Evolutionary conservation across 202 grass and related monocot genomes (phyloP), one percentile per base, ranked within the genome.

Genomic region (Zizania palustris): DNA sequence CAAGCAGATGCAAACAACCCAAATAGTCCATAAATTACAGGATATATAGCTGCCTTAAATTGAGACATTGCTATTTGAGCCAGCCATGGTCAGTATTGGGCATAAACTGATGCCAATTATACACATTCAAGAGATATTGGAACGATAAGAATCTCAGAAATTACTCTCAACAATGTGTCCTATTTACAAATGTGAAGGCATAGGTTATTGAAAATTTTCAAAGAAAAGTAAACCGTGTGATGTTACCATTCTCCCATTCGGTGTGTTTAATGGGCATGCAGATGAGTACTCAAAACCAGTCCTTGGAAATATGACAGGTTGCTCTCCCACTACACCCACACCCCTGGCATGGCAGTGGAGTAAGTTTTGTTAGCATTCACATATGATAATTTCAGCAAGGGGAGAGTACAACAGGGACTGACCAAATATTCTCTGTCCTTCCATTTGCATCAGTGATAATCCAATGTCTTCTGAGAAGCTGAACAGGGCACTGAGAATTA

Each of bases 391-490:
- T 36, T 50, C n/a, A 60, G 45, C 44, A 72, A 20, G 78, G 33
- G 7, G 28, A 36, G 2, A 42, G 18, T 63, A 65, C 1, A 5
- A 71, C 46, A 82, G 73, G 68, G 14, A 90, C 87, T 77, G 60
- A 88, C 91, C 89, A 94, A 72, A 98, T 58, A 56, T 94, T 91
- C 78, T 94, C 95, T 1, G 89, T 85, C 74, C 83, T 82, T 38
- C 95, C 95, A 83, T 88, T 79, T 41, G 87, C 89, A 80, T 94
- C 89, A 4, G 89, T 94, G 48, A 98, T 73, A 49, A 98, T 94
- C 95, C 91, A 98, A 53, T 94, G 95, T 67, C 89, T 86, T 68
- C 91, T 93, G 58, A 98, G 89, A 67, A 98, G 89, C 77, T 94
- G 91, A 76, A 98, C 87, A 61, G 87, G 68, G 48, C 63, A 76